These are phyloP conservation scores for Termitomyces bulborhizus DNA, from an alignment of 768 basidiomycete genomes.

Conservation along the genomic window DNA sequence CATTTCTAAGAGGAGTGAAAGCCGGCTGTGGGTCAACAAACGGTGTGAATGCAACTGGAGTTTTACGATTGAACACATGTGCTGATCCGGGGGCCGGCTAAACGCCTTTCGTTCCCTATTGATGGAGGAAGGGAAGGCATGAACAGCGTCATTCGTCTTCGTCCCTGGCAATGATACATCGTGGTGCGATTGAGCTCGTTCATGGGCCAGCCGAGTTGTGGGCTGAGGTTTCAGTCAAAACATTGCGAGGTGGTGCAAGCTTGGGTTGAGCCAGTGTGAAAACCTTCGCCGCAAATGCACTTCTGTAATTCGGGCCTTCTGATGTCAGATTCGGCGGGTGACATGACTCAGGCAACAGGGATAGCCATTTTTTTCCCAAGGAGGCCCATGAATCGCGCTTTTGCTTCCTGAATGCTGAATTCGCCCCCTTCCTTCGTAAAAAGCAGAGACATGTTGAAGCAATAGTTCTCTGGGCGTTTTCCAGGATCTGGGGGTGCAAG, in stretches of 20 bases:
- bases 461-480: conserved; percentile 65
- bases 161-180: conserved; percentile 19
- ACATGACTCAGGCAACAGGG: conserved; percentile 42
- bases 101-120: conserved; percentile 44
- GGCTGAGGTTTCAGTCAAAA: conserved; percentile 37
- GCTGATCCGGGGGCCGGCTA: conserved; percentile 58
- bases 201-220: conserved; percentile 30
- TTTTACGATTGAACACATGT: conserved; percentile 43
- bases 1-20: conserved; percentile 38
- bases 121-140: conserved; percentile 38
- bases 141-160: conserved; percentile 15
- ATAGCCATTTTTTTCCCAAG: conserved; percentile 80
- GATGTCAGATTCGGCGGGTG: conserved; percentile 19
- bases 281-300: conserved; percentile 50
- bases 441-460: conserved; percentile 62
- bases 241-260: conserved; percentile 36
- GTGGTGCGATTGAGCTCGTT: conserved; percentile 38
- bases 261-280: conserved; percentile 54
- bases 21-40: conserved; percentile 27
- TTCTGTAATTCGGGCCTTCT: conserved; percentile 29
- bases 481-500: conserved; percentile 62
- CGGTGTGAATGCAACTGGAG: conserved; percentile 30
- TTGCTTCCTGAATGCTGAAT: conserved; percentile 80
- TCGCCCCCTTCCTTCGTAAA: conserved; percentile 76
- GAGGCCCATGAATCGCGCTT: conserved; percentile 76